Percentiles rank a stretch among this genome's conserved stretches.
Conservation (phyloP, 2,329 filamentous ascomycete genomes). For the Aspergillus ruber region DNA sequence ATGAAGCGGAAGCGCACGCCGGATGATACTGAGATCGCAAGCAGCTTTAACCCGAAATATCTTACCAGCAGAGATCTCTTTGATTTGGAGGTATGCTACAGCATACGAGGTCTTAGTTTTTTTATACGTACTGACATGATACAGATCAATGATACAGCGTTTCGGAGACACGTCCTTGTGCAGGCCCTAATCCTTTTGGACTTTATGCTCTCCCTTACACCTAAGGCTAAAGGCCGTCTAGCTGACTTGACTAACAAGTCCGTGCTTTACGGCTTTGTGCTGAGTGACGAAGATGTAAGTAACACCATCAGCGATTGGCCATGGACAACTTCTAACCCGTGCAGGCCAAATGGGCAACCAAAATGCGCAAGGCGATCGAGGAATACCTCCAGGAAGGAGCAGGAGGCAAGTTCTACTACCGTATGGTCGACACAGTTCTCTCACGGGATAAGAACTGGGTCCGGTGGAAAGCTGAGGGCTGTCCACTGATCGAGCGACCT, state of each 20-base stretch:
- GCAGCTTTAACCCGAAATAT: slow-evolving; percentile 93
- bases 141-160: slow-evolving; percentile 86
- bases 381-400: slow-evolving; percentile 72
- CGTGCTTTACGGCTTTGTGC: slow-evolving; percentile 72
- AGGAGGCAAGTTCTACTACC: slow-evolving; percentile 88
- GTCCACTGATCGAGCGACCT: slow-evolving; percentile 74
- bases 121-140: slow-evolving; percentile 15
- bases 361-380: slow-evolving; percentile 72
- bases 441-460: slow-evolving; percentile 98
- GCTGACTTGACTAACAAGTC: slow-evolving; percentile 73
- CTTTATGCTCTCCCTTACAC: slow-evolving; percentile 84
- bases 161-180: slow-evolving; percentile 87
- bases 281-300: slow-evolving; percentile 75
- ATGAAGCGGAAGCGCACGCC: slow-evolving; percentile 64
- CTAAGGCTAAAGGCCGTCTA: slow-evolving; percentile 73
- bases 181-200: slow-evolving; percentile 92
- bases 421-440: slow-evolving; percentile 94
- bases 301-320: slow-evolving; percentile 45
- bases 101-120: background rate
- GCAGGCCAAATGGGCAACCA: slow-evolving; percentile 74
- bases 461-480: slow-evolving; percentile 94
- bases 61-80: slow-evolving; percentile 96
- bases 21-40: slow-evolving; percentile 57
- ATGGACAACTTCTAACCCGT: slow-evolving; percentile 25
- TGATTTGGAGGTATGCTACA: slow-evolving; percentile 68